Base-by-base conservation (phyloP, 164 flowering plant genomes). In the Magnolia kwangsiensis region DNA sequence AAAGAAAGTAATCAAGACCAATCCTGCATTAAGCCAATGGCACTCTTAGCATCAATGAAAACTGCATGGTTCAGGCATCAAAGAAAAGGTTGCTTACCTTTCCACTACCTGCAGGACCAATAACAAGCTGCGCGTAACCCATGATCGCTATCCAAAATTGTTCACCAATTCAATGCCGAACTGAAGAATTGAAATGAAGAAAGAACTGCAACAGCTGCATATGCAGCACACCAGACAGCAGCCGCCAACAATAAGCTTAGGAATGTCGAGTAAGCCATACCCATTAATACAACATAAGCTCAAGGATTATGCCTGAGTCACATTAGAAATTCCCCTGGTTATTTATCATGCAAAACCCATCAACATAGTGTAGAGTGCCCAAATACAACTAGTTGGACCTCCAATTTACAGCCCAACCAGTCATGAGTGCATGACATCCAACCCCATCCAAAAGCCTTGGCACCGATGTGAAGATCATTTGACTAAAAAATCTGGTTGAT, bases 21-120 rank as follows among this genome's bases (percentile, higher is more conserved):
- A 64, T 64, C 23, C 21, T n/a, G 67, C 9, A 64, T 13, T 64
- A 19, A 19, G 11, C 19, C 8, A 64, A 64, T 19, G 8, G 27
- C 10, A 20, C 27, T 64, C 67, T n/a, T 20, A 64, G 67, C 27
- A 64, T n/a, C 67, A 20, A 21, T 5, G 23, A 18, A n/a, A 20
- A 19, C 4, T 45, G 9, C 69, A 74, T 9, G 61, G 74, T 37
- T 51, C 7, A 73, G 27, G 61, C 67, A 61, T 65, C 65, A 76
- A 19, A 65, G 1, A 8, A 71, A 73, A 67, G 20, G 20, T n/a
- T 14, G 3, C 61, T 82, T 75, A 93, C 98, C 97, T 94, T 96
- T 66, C 99, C 98, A 79, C 97, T 92, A 79, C 98, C 98, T 0
- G 98, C 98, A 72, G 99, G 98, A 69, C 98, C 97, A 76, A 92